These are phyloP conservation scores for Fusarium sp. DNA, from an alignment of 2,329 filamentous ascomycete species.

Conservation along the genomic window DNA sequence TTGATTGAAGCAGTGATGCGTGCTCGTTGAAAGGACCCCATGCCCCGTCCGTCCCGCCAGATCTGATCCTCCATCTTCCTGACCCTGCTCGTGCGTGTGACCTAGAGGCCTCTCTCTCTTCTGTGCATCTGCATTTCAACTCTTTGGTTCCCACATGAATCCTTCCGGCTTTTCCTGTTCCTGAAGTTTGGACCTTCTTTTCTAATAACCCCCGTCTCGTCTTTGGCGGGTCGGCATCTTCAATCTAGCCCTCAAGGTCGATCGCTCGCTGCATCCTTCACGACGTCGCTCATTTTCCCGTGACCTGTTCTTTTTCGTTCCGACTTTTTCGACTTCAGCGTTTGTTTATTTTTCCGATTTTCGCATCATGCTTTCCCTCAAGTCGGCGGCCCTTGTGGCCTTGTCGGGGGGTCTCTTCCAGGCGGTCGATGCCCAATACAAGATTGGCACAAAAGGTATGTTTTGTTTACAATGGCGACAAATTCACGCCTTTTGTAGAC, in stretches of 20 bases:
- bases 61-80: slow-evolving; percentile 23
- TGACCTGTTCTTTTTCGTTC: background rate
- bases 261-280: slow-evolving; percentile 4
- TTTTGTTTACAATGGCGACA: background rate
- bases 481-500: background rate
- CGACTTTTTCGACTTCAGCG: background rate
- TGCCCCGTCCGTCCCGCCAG: slow-evolving; percentile 15
- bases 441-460: slow-evolving; percentile 48
- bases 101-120: background rate
- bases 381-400: slow-evolving; percentile 10
- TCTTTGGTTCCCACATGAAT: background rate
- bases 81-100: slow-evolving; percentile 19
- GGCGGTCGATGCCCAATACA: slow-evolving; percentile 42
- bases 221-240: slow-evolving; percentile 7
- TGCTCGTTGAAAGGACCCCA: slow-evolving; percentile 14
- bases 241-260: background rate
- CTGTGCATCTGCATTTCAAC: slow-evolving; percentile 4
- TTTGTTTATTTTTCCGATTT: background rate
- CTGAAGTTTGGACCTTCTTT: background rate
- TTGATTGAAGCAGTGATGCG: background rate
- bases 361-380: background rate
- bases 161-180: background rate
- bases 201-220: background rate
- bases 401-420: slow-evolving; percentile 30
- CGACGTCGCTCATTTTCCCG: slow-evolving; percentile 35